phyloP scores from a whole-genome alignment of 2,329 filamentous ascomycete species.

The Zymoseptoria brevis region DNA sequence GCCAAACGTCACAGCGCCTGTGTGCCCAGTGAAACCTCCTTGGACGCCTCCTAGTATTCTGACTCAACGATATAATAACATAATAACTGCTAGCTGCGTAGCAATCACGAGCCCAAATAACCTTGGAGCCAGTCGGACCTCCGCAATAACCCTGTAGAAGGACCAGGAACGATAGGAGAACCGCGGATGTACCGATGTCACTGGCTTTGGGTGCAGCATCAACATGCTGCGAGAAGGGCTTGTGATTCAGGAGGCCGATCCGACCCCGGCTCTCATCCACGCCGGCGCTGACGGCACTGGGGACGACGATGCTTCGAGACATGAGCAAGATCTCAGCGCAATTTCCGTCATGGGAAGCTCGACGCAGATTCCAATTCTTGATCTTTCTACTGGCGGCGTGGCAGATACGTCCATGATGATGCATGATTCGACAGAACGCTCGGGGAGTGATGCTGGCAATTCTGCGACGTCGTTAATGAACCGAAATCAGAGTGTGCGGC shows the following conservation, averaged over 20 bases:
- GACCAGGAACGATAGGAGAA: not conserved
- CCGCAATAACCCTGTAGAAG: not conserved
- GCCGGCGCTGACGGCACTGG: not conserved
- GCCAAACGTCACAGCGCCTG: not conserved
- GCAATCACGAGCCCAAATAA: not conserved
- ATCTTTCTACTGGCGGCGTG: not conserved
- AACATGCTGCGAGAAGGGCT: not conserved
- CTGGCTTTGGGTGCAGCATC: not conserved
- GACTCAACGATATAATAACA: not conserved
- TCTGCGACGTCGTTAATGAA: slow-evolving; percentile 1
- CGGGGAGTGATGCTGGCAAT: slow-evolving; percentile 4
- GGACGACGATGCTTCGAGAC: not conserved
- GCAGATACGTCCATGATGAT: not conserved
- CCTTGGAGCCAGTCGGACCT: not conserved
- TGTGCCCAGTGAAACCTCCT: not conserved
- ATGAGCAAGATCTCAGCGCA: not conserved
- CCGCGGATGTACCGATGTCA: not conserved
- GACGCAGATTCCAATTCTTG: not conserved
- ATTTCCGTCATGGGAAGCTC: not conserved
- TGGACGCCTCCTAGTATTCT: not conserved
- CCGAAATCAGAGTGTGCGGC: slow-evolving; percentile 10
- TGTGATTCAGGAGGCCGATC: not conserved
- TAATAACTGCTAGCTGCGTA: not conserved
- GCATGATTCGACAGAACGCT: not conserved
- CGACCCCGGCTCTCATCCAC: not conserved